phyloP scores from a whole-genome alignment of 306 rosid genomes.

The Acacia acuminata region DNA sequence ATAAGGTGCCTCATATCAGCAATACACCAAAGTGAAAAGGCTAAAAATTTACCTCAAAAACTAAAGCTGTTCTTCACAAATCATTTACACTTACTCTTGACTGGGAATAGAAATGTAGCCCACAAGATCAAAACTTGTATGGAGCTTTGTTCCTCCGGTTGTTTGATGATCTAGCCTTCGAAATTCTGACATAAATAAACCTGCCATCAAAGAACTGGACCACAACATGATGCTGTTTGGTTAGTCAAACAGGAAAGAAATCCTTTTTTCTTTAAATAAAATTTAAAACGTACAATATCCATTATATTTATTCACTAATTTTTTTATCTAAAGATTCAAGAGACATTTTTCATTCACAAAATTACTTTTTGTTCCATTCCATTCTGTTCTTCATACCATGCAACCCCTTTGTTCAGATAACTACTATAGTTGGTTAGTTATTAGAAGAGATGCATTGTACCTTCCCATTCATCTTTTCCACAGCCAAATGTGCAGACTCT shows the following conservation, averaged over 20 bases:
- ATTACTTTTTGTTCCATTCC: not conserved
- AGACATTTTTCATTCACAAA: not conserved
- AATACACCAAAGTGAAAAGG: not conserved
- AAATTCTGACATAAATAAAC: conserved; percentile 46
- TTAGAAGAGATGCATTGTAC: conserved; percentile 31
- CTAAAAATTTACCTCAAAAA: not conserved
- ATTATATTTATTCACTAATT: not conserved
- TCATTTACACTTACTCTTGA: not conserved
- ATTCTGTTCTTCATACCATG: not conserved
- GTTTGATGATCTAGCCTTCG: conserved; percentile 35
- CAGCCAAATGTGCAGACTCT: conserved; percentile 44
- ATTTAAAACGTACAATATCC: not conserved
- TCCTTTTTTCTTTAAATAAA: not conserved
- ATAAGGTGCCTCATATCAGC: not conserved
- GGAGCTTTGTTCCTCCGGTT: conserved; percentile 6
- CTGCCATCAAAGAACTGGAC: conserved; percentile 59
- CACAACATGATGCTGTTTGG: not conserved
- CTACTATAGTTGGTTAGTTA: not conserved
- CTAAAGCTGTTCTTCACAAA: not conserved
- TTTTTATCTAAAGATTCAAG: not conserved
- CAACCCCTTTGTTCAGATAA: conserved; percentile 3
- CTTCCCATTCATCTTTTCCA: conserved; percentile 58
- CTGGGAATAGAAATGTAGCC: not conserved
- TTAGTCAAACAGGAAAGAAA: not conserved
- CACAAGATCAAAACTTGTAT: conserved; percentile 43